Evolutionary conservation across 768 basidiomycete species (phyloP).

Genomic region (Psilocybe cubensis): DNA sequence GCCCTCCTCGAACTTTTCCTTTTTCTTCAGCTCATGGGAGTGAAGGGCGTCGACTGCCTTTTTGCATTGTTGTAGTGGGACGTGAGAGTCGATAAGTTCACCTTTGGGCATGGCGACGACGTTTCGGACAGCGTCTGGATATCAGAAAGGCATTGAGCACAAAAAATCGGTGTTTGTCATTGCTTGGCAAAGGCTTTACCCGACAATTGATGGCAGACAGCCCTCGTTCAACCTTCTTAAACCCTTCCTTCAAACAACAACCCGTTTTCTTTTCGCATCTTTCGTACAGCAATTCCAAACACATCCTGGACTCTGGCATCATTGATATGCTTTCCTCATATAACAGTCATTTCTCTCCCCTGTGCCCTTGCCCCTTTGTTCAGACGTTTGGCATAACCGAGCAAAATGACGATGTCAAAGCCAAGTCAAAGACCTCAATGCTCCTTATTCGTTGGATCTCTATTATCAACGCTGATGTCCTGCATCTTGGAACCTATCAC

Average conservation of each 20-base stretch:
- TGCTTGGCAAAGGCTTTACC: slow-evolving; percentile 16
- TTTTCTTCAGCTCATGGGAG: slow-evolving; percentile 65
- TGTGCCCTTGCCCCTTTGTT: background rate
- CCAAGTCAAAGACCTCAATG: too few relatives aligned
- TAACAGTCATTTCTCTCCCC: background rate
- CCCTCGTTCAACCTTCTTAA: background rate
- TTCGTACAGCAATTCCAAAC: background rate
- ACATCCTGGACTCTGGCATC: background rate
- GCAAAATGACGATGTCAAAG: background rate
- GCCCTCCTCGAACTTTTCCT: slow-evolving; percentile 65
- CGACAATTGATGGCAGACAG: background rate
- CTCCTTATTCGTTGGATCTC: background rate
- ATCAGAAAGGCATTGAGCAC: background rate
- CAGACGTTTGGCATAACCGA: background rate
- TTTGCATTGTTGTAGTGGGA: slow-evolving; percentile 73
- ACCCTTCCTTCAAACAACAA: background rate
- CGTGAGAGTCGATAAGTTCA: slow-evolving; percentile 69
- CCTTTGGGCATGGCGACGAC: slow-evolving; percentile 41
- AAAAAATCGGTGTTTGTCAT: slow-evolving; percentile 23
- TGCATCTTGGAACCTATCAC: background rate
- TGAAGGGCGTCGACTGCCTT: slow-evolving; percentile 82
- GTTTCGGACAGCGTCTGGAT: slow-evolving; percentile 8
- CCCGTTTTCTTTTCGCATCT: background rate
- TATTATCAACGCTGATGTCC: background rate
- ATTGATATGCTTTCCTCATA: background rate